Evolutionary conservation across 441 rosid species (phyloP).

Genomic region (Syzygium malaccense): DNA sequence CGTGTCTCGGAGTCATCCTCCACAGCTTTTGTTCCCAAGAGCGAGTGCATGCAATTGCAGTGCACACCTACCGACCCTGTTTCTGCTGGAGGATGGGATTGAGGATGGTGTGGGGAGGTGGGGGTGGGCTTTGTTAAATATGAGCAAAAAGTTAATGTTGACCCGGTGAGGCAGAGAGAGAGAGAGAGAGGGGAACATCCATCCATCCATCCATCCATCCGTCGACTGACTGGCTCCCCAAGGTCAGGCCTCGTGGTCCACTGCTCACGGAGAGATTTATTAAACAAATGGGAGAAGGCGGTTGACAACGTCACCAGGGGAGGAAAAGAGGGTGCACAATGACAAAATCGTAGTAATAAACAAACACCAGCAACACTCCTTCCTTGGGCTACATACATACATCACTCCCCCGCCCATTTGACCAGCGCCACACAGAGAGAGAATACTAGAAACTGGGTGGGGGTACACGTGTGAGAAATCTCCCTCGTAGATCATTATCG

Average conservation of each 20-base stretch:
- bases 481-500: not conserved
- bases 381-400: not conserved
- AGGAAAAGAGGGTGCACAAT: not conserved
- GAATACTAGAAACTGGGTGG: not conserved
- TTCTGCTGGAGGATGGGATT: not conserved
- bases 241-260: not conserved
- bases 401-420: not conserved
- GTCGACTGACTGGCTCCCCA: not conserved
- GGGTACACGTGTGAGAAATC: not conserved
- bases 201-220: no score
- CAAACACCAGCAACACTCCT: not conserved
- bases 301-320: not conserved
- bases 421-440: not conserved
- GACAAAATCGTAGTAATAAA: not conserved
- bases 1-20: not conserved
- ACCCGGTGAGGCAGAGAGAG: not conserved
- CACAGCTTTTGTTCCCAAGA: no score
- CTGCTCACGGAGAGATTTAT: not conserved
- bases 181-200: not conserved
- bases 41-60: no score
- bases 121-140: not conserved
- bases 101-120: not conserved
- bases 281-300: not conserved
- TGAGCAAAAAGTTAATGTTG: not conserved
- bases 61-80: not conserved